A percentile compares a stretch with the other conserved stretches of the same genome.
These are phyloP conservation scores for Talaromyces wortmannii DNA, from an alignment of 495 filamentous ascomycete genomes.

Conservation along the genomic window DNA sequence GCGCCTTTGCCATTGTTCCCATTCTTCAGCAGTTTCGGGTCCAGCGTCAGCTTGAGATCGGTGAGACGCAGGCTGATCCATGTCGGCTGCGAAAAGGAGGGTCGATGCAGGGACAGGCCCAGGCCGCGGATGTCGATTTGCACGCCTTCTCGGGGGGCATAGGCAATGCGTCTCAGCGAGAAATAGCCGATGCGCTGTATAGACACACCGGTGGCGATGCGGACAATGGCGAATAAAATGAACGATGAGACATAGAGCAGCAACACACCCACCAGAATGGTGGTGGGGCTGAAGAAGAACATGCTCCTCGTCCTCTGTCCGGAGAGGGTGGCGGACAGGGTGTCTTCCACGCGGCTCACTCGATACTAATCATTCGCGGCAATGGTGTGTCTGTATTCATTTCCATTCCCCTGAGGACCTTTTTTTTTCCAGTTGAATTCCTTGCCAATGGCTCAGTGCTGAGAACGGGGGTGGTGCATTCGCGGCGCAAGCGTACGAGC, in stretches of 20 bases:
- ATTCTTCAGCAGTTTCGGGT: constrained; percentile 53
- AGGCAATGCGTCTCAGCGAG: constrained; percentile 81
- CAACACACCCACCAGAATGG: constrained; percentile 75
- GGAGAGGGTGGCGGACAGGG: not conserved
- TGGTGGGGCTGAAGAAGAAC: constrained; percentile 62
- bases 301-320: constrained; percentile 26
- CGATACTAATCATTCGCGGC: not conserved
- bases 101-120: constrained; percentile 80
- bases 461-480: no score
- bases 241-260: constrained; percentile 88
- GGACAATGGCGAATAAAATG: constrained; percentile 85
- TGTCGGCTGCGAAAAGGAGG: constrained; percentile 93
- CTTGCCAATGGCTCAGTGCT: no score
- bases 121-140: constrained; percentile 85
- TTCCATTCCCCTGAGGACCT: not conserved
- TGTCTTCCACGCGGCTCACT: not conserved
- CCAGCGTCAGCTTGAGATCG: constrained; percentile 77
- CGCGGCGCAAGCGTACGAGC: no score
- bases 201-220: constrained; percentile 87
- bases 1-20: constrained; percentile 27
- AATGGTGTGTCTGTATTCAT: not conserved
- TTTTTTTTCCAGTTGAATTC: not conserved
- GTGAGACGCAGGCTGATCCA: constrained; percentile 88
- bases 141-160: constrained; percentile 78
- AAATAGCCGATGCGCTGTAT: constrained; percentile 93